Evolutionary conservation across 1,139 yeast species (phyloP), one percentile per base, ranked within the genome.

Genomic region (Hansenula lynferdii): DNA sequence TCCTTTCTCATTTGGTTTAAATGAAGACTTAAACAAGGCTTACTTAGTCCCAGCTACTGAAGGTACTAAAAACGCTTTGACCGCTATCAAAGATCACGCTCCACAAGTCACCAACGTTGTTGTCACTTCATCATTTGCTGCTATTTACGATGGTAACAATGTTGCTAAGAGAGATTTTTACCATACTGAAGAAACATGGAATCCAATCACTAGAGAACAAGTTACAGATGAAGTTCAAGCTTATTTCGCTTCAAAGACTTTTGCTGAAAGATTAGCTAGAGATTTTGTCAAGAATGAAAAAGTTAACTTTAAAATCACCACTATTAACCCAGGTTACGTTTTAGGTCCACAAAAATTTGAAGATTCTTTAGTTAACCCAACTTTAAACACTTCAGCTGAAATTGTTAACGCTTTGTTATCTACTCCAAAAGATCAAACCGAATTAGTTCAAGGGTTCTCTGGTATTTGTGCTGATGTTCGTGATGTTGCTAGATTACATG

Each of bases 191-290:
- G 51, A 55, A 35, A 56, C 57, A 32, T 72, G 77, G 77, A 64
- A 64, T 45, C 67, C 67, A 18, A 51, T 71, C 24, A 62, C 67
- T 24, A 61, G 66, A 65, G 65, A 65, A 22, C 54, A 62, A 26
- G 59, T 62, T 17, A 49, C 53, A 29, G 48, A 45, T 17, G 51
- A 50, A 31, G 34, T 57, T 43, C 60, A 56, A 42, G 80, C 72
- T 8, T 77, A 76, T 57, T 44, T 60, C 44, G 77, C 70, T 1
- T 73, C 81, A 7, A 77, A 77, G 55, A 70, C 64, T 24, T 64
- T 66, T 41, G 77, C 80, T 16, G 82, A 76, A 51, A 54, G 57
- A 42, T 72, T 75, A 3, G 81, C 77, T 2, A 74, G 84, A 79
- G 69, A 73, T 4, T 77, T 72, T 44, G 57, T 70, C 23, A 52